These are phyloP conservation scores for Floccularia luteovirens DNA, from an alignment of 768 basidiomycete genomes.

Conservation along the genomic window DNA sequence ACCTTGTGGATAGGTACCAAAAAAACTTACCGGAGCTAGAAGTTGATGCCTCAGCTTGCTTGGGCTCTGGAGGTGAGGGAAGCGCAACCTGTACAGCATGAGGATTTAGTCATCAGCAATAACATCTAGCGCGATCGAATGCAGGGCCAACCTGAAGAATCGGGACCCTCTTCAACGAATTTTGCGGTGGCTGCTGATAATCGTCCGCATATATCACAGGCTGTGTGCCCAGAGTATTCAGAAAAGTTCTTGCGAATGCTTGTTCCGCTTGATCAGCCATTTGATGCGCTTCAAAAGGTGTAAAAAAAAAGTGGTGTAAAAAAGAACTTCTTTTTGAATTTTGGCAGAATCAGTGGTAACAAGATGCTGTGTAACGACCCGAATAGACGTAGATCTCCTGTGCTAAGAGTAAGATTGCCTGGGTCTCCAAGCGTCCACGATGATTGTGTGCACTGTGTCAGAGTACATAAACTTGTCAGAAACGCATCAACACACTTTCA, in stretches of 20 bases:
- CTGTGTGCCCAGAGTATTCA: slow-evolving; percentile 57
- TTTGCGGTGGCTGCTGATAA: slow-evolving; percentile 65
- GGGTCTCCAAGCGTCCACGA: too few species aligned
- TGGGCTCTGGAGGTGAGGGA: slow-evolving; percentile 53
- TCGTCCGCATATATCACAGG: slow-evolving; percentile 66
- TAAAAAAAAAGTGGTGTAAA: not conserved
- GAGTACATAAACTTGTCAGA: too few species aligned
- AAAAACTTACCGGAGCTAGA: slow-evolving; percentile 21
- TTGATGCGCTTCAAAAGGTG: not conserved
- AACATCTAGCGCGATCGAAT: not conserved
- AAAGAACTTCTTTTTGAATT: too few species aligned
- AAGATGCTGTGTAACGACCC: too few species aligned
- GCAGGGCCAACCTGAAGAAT: slow-evolving; percentile 52
- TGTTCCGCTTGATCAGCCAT: slow-evolving; percentile 52
- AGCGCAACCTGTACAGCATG: slow-evolving; percentile 37
- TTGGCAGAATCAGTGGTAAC: too few species aligned
- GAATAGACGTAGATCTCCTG: too few species aligned
- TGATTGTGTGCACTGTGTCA: too few species aligned
- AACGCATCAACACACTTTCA: too few species aligned
- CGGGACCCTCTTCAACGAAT: slow-evolving; percentile 63
- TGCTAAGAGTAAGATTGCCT: too few species aligned
- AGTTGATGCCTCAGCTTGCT: slow-evolving; percentile 21
- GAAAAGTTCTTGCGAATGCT: slow-evolving; percentile 60
- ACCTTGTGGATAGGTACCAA: slow-evolving; percentile 2
- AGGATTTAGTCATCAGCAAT: not conserved